Conservation (phyloP, 176 grass and related monocot species). For the Lolium perenne region DNA sequence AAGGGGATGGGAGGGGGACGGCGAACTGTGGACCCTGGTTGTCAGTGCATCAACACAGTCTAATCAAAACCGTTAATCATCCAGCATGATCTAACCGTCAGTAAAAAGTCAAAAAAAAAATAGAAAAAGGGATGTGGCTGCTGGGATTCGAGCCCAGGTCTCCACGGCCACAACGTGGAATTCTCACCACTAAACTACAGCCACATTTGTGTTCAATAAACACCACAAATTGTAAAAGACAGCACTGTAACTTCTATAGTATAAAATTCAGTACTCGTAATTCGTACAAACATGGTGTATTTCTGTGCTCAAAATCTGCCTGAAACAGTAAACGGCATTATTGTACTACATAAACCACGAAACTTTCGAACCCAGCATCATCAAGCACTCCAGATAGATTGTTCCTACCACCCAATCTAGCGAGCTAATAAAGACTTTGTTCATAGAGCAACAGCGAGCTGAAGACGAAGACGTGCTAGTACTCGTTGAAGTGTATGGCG, state of each 20-base stretch:
- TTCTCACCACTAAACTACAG: constrained; percentile 78
- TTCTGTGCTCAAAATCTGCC: constrained; percentile 33
- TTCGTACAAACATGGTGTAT: not conserved
- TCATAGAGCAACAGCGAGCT: not conserved
- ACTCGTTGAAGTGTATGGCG: constrained; percentile 97
- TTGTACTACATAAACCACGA: constrained; percentile 23
- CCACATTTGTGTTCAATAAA: constrained; percentile 28
- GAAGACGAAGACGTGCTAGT: constrained; percentile 35
- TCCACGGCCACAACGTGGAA: constrained; percentile 96
- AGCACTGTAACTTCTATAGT: not conserved
- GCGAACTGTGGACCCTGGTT: not conserved
- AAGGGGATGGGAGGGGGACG: not conserved
- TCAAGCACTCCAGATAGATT: not conserved
- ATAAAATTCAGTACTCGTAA: not conserved
- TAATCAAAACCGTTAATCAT: constrained; percentile 27
- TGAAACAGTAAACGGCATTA: not conserved
- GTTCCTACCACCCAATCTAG: not conserved
- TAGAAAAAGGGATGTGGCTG: constrained; percentile 33
- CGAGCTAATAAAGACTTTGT: not conserved
- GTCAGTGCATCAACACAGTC: not conserved
- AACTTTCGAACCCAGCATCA: not conserved
- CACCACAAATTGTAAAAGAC: too few species aligned
- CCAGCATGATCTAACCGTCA: not conserved
- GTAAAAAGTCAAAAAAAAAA: not conserved
- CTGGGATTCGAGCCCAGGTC: constrained; percentile 94